phyloP scores from a whole-genome alignment of 768 basidiomycete species.

The Multifurca ochricompacta region DNA sequence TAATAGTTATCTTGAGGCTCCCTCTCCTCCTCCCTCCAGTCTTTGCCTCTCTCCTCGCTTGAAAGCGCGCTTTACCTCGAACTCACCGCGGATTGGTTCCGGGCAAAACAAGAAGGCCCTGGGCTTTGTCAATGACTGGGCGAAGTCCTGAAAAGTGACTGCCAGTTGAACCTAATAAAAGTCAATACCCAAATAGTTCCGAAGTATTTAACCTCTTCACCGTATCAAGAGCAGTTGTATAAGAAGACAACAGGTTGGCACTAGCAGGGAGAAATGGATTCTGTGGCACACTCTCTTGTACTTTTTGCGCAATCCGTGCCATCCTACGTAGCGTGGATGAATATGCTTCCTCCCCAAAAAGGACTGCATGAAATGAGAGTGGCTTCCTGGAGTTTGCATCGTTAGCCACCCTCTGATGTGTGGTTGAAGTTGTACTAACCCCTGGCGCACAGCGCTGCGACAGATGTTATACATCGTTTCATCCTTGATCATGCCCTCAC shows the following conservation, averaged over 20 bases:
- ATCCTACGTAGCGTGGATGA: conserved; percentile 35
- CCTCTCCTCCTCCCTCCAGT: too few species aligned
- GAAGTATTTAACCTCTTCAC: conserved; percentile 27
- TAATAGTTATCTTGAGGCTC: too few species aligned
- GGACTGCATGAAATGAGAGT: conserved; percentile 48
- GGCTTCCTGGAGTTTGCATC: conserved; percentile 34
- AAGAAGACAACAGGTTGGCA: conserved; percentile 35
- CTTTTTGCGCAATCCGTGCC: conserved; percentile 41
- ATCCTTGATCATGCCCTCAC: conserved; percentile 37
- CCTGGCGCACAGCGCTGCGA: conserved; percentile 36
- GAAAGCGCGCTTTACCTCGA: too few species aligned
- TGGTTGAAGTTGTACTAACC: conserved; percentile 27
- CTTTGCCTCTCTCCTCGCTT: too few species aligned
- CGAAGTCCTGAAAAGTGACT: conserved; percentile 49
- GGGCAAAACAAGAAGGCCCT: conserved; percentile 40
- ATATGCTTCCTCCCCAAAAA: conserved; percentile 37
- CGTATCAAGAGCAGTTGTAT: conserved; percentile 42
- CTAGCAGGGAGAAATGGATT: conserved; percentile 31
- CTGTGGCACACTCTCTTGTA: conserved; percentile 36
- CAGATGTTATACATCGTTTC: conserved; percentile 35
- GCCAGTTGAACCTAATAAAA: conserved; percentile 41
- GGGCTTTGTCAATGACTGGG: conserved; percentile 48
- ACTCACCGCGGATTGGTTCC: too few species aligned
- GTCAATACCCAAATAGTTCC: not conserved
- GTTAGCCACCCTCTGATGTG: not conserved